Conservation (phyloP, 805 yeast genomes). For the Jamesozyma piceae region DNA sequence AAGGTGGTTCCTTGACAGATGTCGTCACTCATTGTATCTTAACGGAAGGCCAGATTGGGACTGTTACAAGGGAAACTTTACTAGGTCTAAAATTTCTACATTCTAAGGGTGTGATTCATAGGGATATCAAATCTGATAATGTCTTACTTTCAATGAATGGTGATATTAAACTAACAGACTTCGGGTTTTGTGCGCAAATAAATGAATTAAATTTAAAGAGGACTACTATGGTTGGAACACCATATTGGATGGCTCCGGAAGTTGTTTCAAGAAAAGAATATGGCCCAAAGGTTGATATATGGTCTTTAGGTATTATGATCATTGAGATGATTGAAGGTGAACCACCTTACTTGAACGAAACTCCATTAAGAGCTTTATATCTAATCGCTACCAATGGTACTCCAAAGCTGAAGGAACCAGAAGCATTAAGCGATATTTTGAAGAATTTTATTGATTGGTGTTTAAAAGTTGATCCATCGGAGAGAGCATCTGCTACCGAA, state of each 20-base stretch:
- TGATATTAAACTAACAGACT: conserved; percentile 87
- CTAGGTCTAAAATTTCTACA: conserved; percentile 82
- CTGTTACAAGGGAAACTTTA: conserved; percentile 86
- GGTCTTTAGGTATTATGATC: conserved; percentile 97
- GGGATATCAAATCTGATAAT: conserved; percentile 94
- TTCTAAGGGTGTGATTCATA: conserved; percentile 84
- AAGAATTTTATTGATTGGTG: conserved; percentile 67
- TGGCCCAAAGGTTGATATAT: conserved; percentile 92
- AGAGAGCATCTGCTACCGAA: conserved; percentile 69
- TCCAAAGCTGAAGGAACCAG: conserved; percentile 86
- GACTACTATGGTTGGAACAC: conserved; percentile 98
- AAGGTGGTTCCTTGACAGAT: conserved; percentile 94
- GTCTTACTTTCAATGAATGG: conserved; percentile 76
- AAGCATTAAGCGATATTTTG: conserved; percentile 56
- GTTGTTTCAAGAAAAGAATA: conserved; percentile 91
- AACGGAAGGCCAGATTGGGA: conserved; percentile 92
- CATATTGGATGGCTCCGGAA: conserved; percentile 99
- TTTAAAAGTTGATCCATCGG: conserved; percentile 73
- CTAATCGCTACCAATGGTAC: conserved; percentile 95
- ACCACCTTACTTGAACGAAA: conserved; percentile 94
- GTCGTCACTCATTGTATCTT: conserved; percentile 81
- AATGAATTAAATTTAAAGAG: conserved; percentile 76
- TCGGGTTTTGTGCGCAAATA: conserved; percentile 92
- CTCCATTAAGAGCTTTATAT: conserved; percentile 87
- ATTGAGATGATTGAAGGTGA: conserved; percentile 99